Base-by-base conservation (phyloP, 352 stramenopile species). In the Phytophthora niederhauseri region DNA sequence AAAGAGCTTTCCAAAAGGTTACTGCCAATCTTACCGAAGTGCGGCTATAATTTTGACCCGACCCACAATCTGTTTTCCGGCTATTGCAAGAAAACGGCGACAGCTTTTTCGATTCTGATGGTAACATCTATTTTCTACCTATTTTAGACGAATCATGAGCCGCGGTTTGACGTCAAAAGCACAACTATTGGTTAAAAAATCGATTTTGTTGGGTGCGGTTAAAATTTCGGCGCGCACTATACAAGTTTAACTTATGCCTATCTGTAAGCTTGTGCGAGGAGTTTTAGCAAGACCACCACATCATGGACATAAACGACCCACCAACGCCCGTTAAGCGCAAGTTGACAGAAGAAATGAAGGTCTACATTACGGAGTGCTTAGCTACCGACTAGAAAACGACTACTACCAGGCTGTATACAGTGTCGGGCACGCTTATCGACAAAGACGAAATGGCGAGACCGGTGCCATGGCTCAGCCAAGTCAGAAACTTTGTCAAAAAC, bases 401-500 rank as follows among this genome's bases (percentile, higher is more conserved):
- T 43, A 12, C 34, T 43, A 43, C 34, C 11, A 11, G 34, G 3
- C 34, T 43, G 11, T 43, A 43, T 17, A 43, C 34, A 43, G 34
- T 43, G 14, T 12, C 17, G 34, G 34, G 2, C 12, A 43, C 34
- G 34, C 34, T 43, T 4, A 17, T 43, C 34, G 34, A 43, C 34
- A 43, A 43, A 4, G 12, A 43, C 11, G 34, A 43, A 43, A 43
- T 43, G 11, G 34, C 11, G 34, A 4, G 34, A 43, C 34, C 34
- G 12, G 34, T 6, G 34, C 12, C 11, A 43, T 43, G 19, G 50
- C 5, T 53, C 31, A 14, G 5, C 15, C 20, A 65, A 57, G 30
- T 65, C 8, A n/a, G 14, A 8, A 31, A 57, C 24, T 65, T 58
- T 24, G 58, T 65, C 3, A 65, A 65, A 22, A 65, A 57, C 24